Evolutionary conservation across 495 filamentous ascomycete genomes (phyloP).

Genomic region (Pseudomonodictys pantanalensis): DNA sequence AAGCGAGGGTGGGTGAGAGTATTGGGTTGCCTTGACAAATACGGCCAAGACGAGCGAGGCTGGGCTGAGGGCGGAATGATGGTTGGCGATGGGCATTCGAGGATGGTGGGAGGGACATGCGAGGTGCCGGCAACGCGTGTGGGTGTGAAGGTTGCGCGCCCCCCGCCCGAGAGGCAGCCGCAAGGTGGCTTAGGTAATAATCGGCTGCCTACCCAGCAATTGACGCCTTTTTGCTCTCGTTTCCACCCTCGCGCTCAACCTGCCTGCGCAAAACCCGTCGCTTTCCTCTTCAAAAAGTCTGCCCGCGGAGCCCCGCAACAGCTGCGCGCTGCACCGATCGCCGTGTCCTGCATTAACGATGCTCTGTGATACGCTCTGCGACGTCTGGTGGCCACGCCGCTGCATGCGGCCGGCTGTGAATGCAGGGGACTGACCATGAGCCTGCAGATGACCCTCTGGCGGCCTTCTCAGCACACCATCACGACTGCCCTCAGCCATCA

Average conservation of each 20-base stretch:
- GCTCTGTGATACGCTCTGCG: not conserved
- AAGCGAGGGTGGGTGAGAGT: conserved; percentile 24
- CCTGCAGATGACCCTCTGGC: conserved; percentile 26
- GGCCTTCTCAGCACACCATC: conserved; percentile 30
- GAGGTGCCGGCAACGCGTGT: too few species aligned
- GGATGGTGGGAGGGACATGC: conserved; percentile 4
- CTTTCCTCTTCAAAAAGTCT: not conserved
- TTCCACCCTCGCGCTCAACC: not conserved
- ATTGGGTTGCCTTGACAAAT: conserved; percentile 20
- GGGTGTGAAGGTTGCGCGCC: not conserved
- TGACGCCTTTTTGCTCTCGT: not conserved
- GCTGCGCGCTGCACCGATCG: not conserved
- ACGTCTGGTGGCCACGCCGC: conserved; percentile 3
- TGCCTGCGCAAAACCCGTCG: not conserved
- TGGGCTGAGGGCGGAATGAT: conserved; percentile 1
- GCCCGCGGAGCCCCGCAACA: not conserved
- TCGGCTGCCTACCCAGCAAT: not conserved
- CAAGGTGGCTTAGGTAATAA: too few species aligned
- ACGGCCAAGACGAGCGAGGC: conserved; percentile 19
- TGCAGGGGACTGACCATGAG: conserved; percentile 13
- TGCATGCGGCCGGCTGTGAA: conserved; percentile 22
- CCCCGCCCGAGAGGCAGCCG: too few species aligned
- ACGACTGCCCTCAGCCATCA: conserved; percentile 27
- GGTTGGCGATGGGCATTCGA: conserved; percentile 6
- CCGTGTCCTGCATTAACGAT: conserved; percentile 1